Evolutionary conservation across 2,329 filamentous ascomycete species (phyloP), one percentile per base, ranked within the genome.

Genomic region (Mariannaea sp.): DNA sequence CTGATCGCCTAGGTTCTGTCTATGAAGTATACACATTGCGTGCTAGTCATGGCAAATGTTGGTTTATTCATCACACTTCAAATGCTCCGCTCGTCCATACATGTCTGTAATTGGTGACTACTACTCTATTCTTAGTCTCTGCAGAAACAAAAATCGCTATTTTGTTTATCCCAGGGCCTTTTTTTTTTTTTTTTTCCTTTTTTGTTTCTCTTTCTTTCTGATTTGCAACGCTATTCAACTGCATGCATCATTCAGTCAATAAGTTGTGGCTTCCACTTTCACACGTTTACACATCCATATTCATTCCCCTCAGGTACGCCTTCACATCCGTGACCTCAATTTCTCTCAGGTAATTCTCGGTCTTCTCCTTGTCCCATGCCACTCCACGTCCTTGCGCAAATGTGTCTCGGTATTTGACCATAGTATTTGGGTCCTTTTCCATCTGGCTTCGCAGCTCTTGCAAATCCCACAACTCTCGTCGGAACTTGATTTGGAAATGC

Each of bases 331-430:
- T 72, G 61, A 79, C 68, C 1, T 66, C 42, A 20, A 86, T 78
- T 0, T 75, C 75, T 30, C 77, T 69, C 65, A 77, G 61, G 3
- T 62, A 56, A 68, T 87, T 88, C 57, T 83, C 74, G 7, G 82
- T 86, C 56, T 64, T 65, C 8, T 73, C 66, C 63, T 75, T 71
- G 7, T 79, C 75, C 86, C 86, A 89, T 32, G 76, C 77, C 5
- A 87, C 79, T 0, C 85, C 86, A 7, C 68, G 71, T 0, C 82
- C 82, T 49, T 79, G 72, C 1, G 78, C 83, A 73, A 88, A 88
- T 0, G 85, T 79, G 56, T 80, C 72, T 17, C 81, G 73, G 68
- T 89, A 89, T 70, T 82, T 87, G 60, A 76, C 75, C 63, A 86
- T 73, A 2, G 64, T 65, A 61, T 82, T 75, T 0, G 80, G 77